phyloP scores from a whole-genome alignment of 345 rosid genomes.

The Hibiscus syriacus region DNA sequence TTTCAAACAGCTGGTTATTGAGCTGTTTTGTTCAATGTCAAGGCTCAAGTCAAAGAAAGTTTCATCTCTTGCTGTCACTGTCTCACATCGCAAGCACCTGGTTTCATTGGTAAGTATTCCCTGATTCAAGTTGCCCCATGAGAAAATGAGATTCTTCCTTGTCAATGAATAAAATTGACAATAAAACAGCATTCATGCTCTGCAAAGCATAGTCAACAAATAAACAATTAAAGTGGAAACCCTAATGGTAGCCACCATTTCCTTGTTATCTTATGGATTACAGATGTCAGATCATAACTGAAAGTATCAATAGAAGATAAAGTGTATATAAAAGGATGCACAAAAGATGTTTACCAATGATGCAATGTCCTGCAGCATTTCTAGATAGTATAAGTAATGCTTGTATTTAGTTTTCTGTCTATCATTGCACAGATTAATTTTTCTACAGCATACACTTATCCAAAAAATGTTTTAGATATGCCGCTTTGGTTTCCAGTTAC shows the following conservation, averaged over 20 bases:
- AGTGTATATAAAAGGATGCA: neutral
- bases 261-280: neutral
- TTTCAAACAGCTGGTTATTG: no score
- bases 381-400: neutral
- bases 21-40: no score
- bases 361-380: neutral
- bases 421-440: neutral
- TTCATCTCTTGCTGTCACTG: conserved; percentile 97
- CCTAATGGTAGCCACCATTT: neutral
- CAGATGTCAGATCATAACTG: neutral
- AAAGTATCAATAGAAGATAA: neutral
- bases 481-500: neutral
- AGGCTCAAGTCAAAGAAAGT: no score
- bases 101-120: conserved; percentile 99
- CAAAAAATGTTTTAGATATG: neutral
- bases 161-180: neutral
- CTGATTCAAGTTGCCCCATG: conserved; percentile 31
- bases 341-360: neutral
- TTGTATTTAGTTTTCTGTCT: neutral
- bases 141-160: conserved; percentile 15
- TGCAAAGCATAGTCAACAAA: neutral
- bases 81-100: conserved; percentile 88
- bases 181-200: neutral
- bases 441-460: no score
- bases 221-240: no score